Conservation (phyloP, 305 asterid species). For the Salvia sclarea region DNA sequence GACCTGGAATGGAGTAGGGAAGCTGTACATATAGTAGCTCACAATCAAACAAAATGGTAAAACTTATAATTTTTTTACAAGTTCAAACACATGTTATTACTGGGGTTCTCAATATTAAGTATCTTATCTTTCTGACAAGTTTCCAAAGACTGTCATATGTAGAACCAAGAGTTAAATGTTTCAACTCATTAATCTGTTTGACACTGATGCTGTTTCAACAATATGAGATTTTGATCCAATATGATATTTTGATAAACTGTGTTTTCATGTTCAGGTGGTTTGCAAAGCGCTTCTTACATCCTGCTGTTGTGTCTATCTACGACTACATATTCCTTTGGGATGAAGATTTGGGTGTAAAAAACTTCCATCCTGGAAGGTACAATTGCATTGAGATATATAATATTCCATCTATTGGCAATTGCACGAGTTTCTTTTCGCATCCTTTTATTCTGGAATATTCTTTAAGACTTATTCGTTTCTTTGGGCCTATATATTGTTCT, state of each 20-base stretch:
- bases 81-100: not conserved
- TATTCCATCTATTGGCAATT: conserved; percentile 4
- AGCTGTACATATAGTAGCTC: conserved; percentile 89
- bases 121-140: not conserved
- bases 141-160: not conserved
- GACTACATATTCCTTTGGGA: conserved; percentile 98
- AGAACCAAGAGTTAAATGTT: not conserved
- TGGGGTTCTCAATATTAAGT: not conserved
- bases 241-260: not conserved
- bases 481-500: not conserved
- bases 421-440: not conserved
- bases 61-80: conserved; percentile 9
- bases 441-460: not conserved
- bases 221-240: conserved; percentile 6
- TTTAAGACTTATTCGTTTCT: not conserved
- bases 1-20: conserved; percentile 84
- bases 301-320: conserved; percentile 75
- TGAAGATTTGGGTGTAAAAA: conserved; percentile 91
- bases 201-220: not conserved
- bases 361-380: conserved; percentile 93
- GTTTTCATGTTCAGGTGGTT: conserved; percentile 75
- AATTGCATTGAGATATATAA: not conserved
- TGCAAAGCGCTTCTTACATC: conserved; percentile 94
- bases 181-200: not conserved
- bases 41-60: conserved; percentile 96